A percentile compares a stretch with the other conserved stretches of the same genome.
These are phyloP conservation scores for Rhododendron vialii DNA, from an alignment of 148 eudicot species.

Conservation along the genomic window DNA sequence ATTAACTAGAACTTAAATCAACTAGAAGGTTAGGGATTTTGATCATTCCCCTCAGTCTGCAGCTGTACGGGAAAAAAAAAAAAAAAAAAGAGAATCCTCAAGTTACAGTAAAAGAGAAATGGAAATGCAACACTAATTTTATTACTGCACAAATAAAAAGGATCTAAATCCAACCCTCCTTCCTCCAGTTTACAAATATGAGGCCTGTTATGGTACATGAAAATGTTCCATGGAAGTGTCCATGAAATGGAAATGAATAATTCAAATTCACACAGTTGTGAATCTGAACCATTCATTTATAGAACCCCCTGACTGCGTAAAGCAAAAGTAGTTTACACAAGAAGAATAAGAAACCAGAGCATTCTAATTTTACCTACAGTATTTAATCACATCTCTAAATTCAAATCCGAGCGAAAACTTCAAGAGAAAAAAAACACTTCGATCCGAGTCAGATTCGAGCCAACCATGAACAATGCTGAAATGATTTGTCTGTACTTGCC, in stretches of 20 bases:
- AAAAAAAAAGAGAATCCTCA: not conserved
- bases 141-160: constrained; percentile 8
- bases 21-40: not conserved
- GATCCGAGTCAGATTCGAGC: not conserved
- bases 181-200: not conserved
- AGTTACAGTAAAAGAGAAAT: not conserved
- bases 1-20: not conserved
- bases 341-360: not conserved
- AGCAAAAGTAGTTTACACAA: not conserved
- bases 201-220: too few relatives aligned
- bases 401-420: not conserved
- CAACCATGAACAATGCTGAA: not conserved
- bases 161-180: not conserved
- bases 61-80: not conserved
- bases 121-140: not conserved
- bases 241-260: too few relatives aligned
- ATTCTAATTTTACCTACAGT: not conserved
- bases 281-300: too few relatives aligned
- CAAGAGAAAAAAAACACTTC: not conserved
- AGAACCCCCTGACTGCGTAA: not conserved
- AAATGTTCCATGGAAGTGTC: too few relatives aligned
- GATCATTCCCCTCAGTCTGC: not conserved
- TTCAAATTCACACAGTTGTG: too few relatives aligned
- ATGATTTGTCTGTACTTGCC: not conserved
- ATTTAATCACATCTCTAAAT: constrained; percentile 4